phyloP scores from a whole-genome alignment of 2,329 filamentous ascomycete genomes.

The Xylariaceae sp. region DNA sequence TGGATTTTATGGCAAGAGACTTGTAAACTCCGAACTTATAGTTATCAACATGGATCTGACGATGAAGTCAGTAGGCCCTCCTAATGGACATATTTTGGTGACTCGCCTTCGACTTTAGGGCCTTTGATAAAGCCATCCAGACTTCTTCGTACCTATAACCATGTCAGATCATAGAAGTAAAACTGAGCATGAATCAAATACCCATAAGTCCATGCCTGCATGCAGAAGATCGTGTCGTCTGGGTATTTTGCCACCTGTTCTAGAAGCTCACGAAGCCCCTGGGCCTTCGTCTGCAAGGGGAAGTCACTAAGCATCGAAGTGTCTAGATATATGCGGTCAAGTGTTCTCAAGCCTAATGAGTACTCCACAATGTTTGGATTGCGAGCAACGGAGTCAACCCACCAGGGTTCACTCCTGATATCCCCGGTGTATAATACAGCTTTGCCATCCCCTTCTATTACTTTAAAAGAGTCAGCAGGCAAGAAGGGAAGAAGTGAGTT shows the following conservation, averaged over 20 bases:
- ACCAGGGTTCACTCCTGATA: slow-evolving; percentile 83
- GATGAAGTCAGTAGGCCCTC: slow-evolving; percentile 7
- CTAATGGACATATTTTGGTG: background rate
- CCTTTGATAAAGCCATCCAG: slow-evolving; percentile 78
- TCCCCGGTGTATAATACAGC: slow-evolving; percentile 89
- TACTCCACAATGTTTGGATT: slow-evolving; percentile 79
- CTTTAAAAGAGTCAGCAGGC: slow-evolving; percentile 34
- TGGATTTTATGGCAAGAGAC: slow-evolving; percentile 55
- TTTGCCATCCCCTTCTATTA: slow-evolving; percentile 74
- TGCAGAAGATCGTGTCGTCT: slow-evolving; percentile 74
- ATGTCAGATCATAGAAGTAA: background rate
- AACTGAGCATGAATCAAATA: slow-evolving; percentile 18
- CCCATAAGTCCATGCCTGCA: slow-evolving; percentile 89
- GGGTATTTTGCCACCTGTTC: slow-evolving; percentile 70
- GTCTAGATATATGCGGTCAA: slow-evolving; percentile 88
- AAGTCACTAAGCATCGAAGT: slow-evolving; percentile 68
- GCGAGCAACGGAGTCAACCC: slow-evolving; percentile 72
- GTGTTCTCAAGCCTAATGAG: slow-evolving; percentile 61
- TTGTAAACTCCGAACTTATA: slow-evolving; percentile 78
- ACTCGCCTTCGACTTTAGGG: slow-evolving; percentile 64
- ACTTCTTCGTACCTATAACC: slow-evolving; percentile 76
- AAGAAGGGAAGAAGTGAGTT: background rate
- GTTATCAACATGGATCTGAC: slow-evolving; percentile 75
- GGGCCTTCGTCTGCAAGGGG: slow-evolving; percentile 64
- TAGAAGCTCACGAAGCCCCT: slow-evolving; percentile 76